Conservation (phyloP, 257 asterid genomes). For the Echium plantagineum region DNA sequence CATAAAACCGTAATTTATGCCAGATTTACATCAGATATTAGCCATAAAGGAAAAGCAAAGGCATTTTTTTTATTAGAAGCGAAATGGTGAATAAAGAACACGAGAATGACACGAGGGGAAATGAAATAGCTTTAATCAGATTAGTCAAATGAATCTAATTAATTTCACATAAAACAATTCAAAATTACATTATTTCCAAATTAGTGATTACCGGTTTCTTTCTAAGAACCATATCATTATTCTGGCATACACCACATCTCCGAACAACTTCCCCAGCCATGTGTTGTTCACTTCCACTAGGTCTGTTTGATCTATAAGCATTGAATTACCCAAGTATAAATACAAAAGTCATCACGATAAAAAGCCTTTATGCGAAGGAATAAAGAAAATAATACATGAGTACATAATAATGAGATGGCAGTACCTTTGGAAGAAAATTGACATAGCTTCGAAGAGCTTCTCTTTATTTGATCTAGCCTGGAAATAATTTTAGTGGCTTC, state of each 20-base stretch:
- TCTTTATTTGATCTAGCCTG: constrained; percentile 81
- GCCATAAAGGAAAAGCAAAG: neutral
- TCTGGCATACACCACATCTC: constrained; percentile 69
- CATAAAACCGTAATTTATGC: neutral
- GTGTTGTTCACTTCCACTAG: constrained; percentile 44
- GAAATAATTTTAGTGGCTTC: constrained; percentile 3
- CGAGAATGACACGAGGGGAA: neutral
- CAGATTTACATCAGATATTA: neutral
- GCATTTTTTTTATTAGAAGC: neutral
- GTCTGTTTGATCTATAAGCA: constrained; percentile 62
- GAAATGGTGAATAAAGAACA: neutral
- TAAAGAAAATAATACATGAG: neutral
- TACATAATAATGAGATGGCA: neutral
- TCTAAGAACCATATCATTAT: constrained; percentile 78
- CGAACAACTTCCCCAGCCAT: constrained; percentile 57
- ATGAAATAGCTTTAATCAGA: neutral
- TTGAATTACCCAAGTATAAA: neutral
- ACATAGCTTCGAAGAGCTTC: constrained; percentile 88
- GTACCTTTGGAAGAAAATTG: constrained; percentile 80
- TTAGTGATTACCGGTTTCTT: constrained; percentile 63
- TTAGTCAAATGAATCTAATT: too few relatives aligned
- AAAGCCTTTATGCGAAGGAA: neutral
- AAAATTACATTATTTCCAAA: neutral
- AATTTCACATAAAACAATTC: neutral
- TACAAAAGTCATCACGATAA: constrained; percentile 3